Base-by-base conservation (phyloP, 495 filamentous ascomycete genomes). In the Pyronema domesticum region DNA sequence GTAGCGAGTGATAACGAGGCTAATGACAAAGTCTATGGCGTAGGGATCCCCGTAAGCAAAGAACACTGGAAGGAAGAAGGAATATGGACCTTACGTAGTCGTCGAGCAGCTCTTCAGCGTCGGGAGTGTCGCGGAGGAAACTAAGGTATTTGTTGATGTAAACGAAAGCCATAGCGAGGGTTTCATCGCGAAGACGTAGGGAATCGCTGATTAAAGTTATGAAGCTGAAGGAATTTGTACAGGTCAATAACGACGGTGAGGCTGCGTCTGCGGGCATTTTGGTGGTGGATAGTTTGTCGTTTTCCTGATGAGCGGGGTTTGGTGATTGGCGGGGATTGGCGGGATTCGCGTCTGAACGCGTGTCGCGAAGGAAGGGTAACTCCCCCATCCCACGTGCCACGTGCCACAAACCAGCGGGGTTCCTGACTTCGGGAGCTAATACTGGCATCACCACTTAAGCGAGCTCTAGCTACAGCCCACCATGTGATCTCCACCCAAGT, bases 81-180 rank as follows among this genome's bases (percentile, higher is more conserved):
- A 17, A 11, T 8, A 37, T 9, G 50, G 37, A 43, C 48, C 7
- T 37, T 50, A 64, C 67, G 53, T 66, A 57, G 43, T 61, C 50
- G 40, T 68, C 64, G 37, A 69, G 65, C 30, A 57, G 39, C 45
- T 58, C 58, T 5, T 56, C 39, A 34, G 55, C 33, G 35, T 57
- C 55, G 52, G 42, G 36, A 10, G 54, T 47, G n/a, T 18, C 15
- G 11, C n/a, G 35, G n/a, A 53, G 33, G 17, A 61, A 62, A 30
- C 60, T 59, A 35, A 54, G 56, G 59, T 72, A 73, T 60, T 65
- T 68, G 56, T 73, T 64, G n/a, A 70, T 58, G 55, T 73, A 73
- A 51, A 71, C 61, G 50, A 69, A 72, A 36, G 68, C 59, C 70
- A 70, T 73, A 18, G 69, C 62, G 14, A 73, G 54, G 7, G 68